Percentiles rank a stretch among this genome's conserved stretches.
Evolutionary conservation across 768 basidiomycete genomes (phyloP).

Genomic region (Boletales sp.): DNA sequence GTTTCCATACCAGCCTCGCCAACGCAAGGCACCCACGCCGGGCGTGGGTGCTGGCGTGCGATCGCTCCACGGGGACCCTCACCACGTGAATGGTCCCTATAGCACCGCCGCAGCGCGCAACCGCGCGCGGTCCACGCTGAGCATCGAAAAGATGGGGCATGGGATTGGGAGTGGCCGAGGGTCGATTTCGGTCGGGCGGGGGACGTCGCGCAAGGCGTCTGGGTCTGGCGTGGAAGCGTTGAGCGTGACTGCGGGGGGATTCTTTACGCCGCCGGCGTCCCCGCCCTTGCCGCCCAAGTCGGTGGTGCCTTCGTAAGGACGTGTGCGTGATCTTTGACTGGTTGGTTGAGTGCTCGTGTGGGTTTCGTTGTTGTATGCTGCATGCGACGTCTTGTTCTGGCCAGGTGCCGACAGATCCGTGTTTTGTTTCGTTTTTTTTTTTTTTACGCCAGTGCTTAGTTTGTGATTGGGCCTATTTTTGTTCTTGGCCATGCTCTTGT

Average conservation of each 20-base stretch:
- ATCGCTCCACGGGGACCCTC: conserved; percentile 34
- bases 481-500: too few relatives aligned
- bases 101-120: conserved; percentile 35
- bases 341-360: too few relatives aligned
- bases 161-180: conserved; percentile 40
- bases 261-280: conserved; percentile 57
- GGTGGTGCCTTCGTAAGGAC: too few relatives aligned
- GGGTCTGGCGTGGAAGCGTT: conserved; percentile 76
- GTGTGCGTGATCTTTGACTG: too few relatives aligned
- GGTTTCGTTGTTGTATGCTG: too few relatives aligned
- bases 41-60: conserved; percentile 21
- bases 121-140: conserved; percentile 56
- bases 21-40: conserved; percentile 31
- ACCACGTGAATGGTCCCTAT: conserved; percentile 13
- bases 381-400: too few relatives aligned
- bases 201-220: conserved; percentile 55
- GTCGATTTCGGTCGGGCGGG: conserved; percentile 64
- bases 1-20: conserved; percentile 39
- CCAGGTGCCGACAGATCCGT: too few relatives aligned
- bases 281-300: conserved; percentile 24
- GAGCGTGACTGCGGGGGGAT: conserved; percentile 72
- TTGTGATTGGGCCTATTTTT: too few relatives aligned
- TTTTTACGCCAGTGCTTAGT: too few relatives aligned
- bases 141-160: conserved; percentile 47
- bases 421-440: too few relatives aligned